A percentile compares a stretch with the other conserved stretches of the same genome.
Evolutionary conservation across 306 rosid genomes (phyloP).

Genomic region (Pueraria montana): DNA sequence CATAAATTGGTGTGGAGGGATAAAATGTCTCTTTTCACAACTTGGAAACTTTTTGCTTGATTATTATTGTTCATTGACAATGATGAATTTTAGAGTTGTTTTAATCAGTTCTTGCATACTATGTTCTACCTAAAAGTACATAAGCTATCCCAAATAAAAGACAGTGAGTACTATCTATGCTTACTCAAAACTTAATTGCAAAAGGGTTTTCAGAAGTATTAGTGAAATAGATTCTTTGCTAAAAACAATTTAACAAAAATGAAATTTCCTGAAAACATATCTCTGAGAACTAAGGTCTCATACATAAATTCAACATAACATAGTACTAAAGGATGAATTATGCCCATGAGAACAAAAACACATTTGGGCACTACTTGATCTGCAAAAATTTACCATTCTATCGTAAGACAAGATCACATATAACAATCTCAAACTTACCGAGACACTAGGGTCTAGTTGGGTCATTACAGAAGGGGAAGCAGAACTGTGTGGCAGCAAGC

Average conservation of each 20-base stretch:
- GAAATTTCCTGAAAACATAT: slow-evolving; percentile 9
- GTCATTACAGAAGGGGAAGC: slow-evolving; percentile 55
- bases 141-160: neutral
- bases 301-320: neutral
- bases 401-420: slow-evolving; percentile 13
- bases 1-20: too few relatives aligned
- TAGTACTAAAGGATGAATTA: slow-evolving; percentile 7
- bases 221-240: neutral
- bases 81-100: neutral
- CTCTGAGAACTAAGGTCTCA: neutral
- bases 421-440: slow-evolving; percentile 47
- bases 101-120: neutral
- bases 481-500: slow-evolving; percentile 58
- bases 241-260: slow-evolving; percentile 9
- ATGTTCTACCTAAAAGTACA: neutral
- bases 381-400: neutral
- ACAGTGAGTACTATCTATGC: neutral
- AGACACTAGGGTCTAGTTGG: slow-evolving; percentile 61
- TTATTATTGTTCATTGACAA: neutral
- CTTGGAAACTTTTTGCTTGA: neutral
- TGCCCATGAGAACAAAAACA: neutral
- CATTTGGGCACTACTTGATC: neutral
- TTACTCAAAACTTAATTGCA: neutral
- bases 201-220: neutral
- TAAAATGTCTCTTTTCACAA: neutral